Evolutionary conservation across 352 stramenopile genomes (phyloP), one percentile per base, ranked within the genome.

Genomic region (Phytophthora sp.): DNA sequence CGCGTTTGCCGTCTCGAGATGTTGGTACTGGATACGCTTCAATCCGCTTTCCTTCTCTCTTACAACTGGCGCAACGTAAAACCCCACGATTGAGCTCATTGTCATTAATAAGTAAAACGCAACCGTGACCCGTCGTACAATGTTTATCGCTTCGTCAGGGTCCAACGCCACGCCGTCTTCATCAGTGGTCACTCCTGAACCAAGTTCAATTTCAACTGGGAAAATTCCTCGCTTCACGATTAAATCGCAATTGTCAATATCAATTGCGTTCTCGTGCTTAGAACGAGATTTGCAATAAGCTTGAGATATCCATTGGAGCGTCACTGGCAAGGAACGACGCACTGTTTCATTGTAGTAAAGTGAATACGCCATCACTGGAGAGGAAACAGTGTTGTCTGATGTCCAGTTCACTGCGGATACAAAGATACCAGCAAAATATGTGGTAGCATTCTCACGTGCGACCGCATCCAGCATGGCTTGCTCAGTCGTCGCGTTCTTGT

Each of bases 101-200:
- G 76, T 88, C 38, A 91, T 51, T 20, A 90, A 74, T 26, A 84
- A 63, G 64, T 87, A 99, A 80, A 82, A 97, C 54, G 57, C 98
- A 58, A 92, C 97, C 96, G 69, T 96, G 73, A 91, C 98, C 74
- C 83, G 99, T 88, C 45, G 70, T 11, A 76, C 55, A 16, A 82
- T 55, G 20, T 63, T 71, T 26, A 77, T 44, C 4, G 73, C 70
- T 54, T 79, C 74, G 23, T 84, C 69, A 54, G 66, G 49, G 30
- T 76, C 38, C 15, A 82, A 20, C 23, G 50, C 21, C 15, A 69
- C 42, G 26, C 64, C 66, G 31, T 69, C 66, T 23, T 63, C 65
- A 45, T 70, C 54, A 16, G 45, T 39, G 8, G 24, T 68, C 36
- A 74, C 61, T 13, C 51, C 72, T 1, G 55, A 62, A 13, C 57